These are phyloP conservation scores for Saccharomyces eubayanus DNA, from an alignment of 805 yeast genomes.

Conservation along the genomic window DNA sequence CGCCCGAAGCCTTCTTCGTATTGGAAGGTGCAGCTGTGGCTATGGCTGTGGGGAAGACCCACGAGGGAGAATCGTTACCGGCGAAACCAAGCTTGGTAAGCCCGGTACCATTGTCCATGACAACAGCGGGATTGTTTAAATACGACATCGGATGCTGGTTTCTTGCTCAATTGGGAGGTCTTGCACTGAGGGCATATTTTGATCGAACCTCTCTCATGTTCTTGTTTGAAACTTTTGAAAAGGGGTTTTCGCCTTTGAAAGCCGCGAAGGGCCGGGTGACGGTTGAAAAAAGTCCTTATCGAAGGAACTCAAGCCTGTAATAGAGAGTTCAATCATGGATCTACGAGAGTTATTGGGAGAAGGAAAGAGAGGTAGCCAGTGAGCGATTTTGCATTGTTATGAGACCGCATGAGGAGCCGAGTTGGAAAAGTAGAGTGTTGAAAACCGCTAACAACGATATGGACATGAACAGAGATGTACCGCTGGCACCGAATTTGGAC, in stretches of 20 bases:
- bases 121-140: constrained; percentile 83
- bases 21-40: constrained; percentile 49
- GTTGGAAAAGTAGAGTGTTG: not conserved
- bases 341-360: not conserved
- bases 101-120: constrained; percentile 99
- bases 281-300: not conserved
- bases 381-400: not conserved
- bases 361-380: not conserved
- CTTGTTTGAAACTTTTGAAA: not conserved
- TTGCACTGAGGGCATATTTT: not conserved
- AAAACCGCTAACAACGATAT: not conserved
- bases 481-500: not conserved
- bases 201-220: not conserved
- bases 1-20: constrained; percentile 29
- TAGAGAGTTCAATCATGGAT: not conserved
- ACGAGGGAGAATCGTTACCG: constrained; percentile 96
- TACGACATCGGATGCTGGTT: constrained; percentile 39
- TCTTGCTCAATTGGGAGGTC: not conserved
- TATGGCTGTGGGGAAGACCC: constrained; percentile 95
- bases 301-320: not conserved
- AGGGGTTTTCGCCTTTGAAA: not conserved
- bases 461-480: not conserved
- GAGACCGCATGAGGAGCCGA: not conserved
- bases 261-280: not conserved
- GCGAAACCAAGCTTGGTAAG: constrained; percentile 96